Conservation (phyloP, 2,329 filamentous ascomycete genomes). For the Diaporthe sp. region DNA sequence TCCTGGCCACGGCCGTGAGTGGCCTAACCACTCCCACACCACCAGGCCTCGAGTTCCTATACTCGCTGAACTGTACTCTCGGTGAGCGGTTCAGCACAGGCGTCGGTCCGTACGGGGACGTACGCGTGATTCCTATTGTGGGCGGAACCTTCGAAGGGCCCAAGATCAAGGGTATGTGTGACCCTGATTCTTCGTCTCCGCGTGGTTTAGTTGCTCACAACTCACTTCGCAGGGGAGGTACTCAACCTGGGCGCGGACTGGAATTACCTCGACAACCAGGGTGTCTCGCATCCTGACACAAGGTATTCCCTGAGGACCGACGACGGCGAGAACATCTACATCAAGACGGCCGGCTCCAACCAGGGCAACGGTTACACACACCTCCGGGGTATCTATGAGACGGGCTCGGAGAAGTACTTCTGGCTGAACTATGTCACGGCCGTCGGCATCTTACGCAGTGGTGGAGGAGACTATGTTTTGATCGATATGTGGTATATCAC, state of each 20-base stretch:
- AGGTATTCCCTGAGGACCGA: conserved; percentile 44
- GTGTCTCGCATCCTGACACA: conserved; percentile 44
- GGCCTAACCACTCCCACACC: conserved; percentile 24
- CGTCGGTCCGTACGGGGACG: conserved; percentile 38
- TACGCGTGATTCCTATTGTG: conserved; percentile 42
- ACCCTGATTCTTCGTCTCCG: background rate
- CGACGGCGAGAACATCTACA: conserved; percentile 45
- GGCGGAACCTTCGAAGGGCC: conserved; percentile 44
- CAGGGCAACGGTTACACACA: conserved; percentile 41
- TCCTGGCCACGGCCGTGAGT: background rate
- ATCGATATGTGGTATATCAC: conserved; percentile 45
- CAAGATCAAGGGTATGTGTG: conserved; percentile 37
- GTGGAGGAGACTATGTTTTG: conserved; percentile 33
- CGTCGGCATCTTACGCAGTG: conserved; percentile 40
- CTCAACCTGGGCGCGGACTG: conserved; percentile 45
- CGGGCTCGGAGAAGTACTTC: conserved; percentile 42
- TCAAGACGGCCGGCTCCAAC: conserved; percentile 43
- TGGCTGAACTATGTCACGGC: conserved; percentile 46
- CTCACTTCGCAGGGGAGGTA: conserved; percentile 38
- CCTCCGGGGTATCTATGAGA: conserved; percentile 42
- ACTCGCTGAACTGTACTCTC: conserved; percentile 43
- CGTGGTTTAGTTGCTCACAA: conserved; percentile 6
- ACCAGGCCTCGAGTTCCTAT: conserved; percentile 42
- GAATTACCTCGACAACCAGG: conserved; percentile 41
- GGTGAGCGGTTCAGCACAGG: conserved; percentile 39